phyloP scores from a whole-genome alignment of 768 basidiomycete genomes.

The Porpolomopsis calyptriformis region DNA sequence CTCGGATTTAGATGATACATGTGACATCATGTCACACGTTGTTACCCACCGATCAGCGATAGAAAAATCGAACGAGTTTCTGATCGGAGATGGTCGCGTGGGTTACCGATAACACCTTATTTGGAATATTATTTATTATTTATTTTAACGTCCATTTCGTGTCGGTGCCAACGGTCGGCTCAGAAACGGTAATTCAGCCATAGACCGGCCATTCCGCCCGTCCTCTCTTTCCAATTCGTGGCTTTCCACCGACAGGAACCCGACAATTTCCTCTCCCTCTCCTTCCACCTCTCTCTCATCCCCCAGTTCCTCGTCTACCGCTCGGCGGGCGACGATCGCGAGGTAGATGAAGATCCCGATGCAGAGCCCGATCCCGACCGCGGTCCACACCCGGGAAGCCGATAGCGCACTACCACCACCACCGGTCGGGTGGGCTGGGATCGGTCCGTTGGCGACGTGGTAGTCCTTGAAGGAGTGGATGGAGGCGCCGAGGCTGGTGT shows the following conservation, averaged over 20 bases:
- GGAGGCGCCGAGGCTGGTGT: conserved; percentile 78
- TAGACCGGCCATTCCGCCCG: not conserved
- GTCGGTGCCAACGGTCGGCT: too few species aligned
- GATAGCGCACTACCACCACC: conserved; percentile 37
- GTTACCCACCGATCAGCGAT: conserved; percentile 2
- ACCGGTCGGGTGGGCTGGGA: too few species aligned
- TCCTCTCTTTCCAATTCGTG: too few species aligned
- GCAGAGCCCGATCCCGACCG: conserved; percentile 60
- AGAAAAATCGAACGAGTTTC: conserved; percentile 6
- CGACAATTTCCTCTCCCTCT: conserved; percentile 40
- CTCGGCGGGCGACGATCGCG: conserved; percentile 64
- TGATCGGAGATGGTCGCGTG: too few species aligned
- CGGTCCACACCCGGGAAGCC: conserved; percentile 52
- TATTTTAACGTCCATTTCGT: too few species aligned
- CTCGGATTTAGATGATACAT: too few species aligned
- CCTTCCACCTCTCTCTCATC: conserved; percentile 22
- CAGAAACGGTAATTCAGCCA: conserved; percentile 6
- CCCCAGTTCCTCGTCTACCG: conserved; percentile 41
- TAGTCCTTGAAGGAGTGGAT: conserved; percentile 76
- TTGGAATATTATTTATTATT: too few species aligned
- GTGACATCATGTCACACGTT: not conserved
- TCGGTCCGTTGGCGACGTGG: conserved; percentile 26
- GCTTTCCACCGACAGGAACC: conserved; percentile 36
- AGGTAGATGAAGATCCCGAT: conserved; percentile 71
- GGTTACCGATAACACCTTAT: too few species aligned